A percentile compares a stretch with the other conserved stretches of the same genome.
phyloP scores from a whole-genome alignment of 2,329 filamentous ascomycete genomes.

The Aspergillus fumigatus region DNA sequence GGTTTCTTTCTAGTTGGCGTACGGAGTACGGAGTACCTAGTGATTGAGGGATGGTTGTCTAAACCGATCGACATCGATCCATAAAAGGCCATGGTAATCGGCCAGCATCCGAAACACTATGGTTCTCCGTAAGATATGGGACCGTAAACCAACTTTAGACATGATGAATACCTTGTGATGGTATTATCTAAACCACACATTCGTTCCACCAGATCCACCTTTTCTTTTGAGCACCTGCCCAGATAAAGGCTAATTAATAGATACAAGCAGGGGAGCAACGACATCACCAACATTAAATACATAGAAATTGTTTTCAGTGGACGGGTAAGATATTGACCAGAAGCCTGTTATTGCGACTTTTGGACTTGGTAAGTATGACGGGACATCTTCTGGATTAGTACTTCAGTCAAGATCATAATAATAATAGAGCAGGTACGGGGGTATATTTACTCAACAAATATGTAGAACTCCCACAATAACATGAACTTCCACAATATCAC shows the following conservation, averaged over 20 bases:
- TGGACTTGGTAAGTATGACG: not conserved
- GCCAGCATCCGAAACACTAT: constrained; percentile 14
- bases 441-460: not conserved
- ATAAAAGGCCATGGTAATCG: constrained; percentile 7
- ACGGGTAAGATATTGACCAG: no score
- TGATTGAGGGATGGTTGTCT: not conserved
- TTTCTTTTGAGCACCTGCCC: not conserved
- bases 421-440: no score
- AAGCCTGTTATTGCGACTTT: not conserved
- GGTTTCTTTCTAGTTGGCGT: not conserved
- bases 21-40: no score
- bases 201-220: not conserved
- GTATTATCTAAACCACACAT: not conserved
- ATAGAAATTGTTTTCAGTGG: not conserved
- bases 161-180: not conserved
- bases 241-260: not conserved
- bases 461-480: not conserved
- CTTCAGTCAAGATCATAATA: no score
- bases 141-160: not conserved
- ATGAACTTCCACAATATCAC: no score
- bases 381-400: not conserved
- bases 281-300: not conserved
- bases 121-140: not conserved
- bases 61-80: constrained; percentile 11
- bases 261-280: not conserved